These are phyloP conservation scores for Pterocarpus santalinus DNA, from an alignment of 306 rosid species.

Conservation along the genomic window DNA sequence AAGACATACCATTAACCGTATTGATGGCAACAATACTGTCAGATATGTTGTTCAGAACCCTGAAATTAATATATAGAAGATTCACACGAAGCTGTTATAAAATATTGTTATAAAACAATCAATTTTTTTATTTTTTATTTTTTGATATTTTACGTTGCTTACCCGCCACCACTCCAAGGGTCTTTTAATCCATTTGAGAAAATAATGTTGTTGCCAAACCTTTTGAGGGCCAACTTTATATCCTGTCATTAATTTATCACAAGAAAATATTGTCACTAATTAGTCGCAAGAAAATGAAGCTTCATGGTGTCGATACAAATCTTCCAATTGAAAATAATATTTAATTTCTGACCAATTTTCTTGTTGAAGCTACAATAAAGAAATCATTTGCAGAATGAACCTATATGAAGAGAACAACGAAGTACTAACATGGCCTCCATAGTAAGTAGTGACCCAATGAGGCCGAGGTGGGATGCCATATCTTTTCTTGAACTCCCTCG, in stretches of 20 bases:
- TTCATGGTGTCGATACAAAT: not conserved
- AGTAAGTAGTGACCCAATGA: constrained; percentile 69
- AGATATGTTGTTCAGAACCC: constrained; percentile 62
- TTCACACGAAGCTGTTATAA: not conserved
- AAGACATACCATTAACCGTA: constrained; percentile 51
- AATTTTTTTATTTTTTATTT: no score
- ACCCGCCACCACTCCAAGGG: constrained; percentile 75
- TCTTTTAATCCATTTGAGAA: constrained; percentile 81
- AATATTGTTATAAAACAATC: not conserved
- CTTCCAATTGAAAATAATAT: not conserved
- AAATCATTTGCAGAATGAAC: not conserved
- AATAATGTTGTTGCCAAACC: constrained; percentile 71
- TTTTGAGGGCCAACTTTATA: constrained; percentile 57
- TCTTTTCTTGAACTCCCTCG: constrained; percentile 29
- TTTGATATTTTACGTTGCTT: not conserved
- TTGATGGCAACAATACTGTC: constrained; percentile 54
- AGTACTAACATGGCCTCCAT: constrained; percentile 73
- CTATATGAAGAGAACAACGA: not conserved
- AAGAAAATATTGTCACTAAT: not conserved
- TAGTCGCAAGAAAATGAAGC: not conserved
- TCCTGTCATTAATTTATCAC: constrained; percentile 52
- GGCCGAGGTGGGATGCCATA: constrained; percentile 71
- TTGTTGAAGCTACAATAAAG: not conserved
- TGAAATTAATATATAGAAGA: constrained; percentile 18
- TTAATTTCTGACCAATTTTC: not conserved